Base-by-base conservation (phyloP, 176 grass and related monocot genomes). In the Zoysia pacifica region DNA sequence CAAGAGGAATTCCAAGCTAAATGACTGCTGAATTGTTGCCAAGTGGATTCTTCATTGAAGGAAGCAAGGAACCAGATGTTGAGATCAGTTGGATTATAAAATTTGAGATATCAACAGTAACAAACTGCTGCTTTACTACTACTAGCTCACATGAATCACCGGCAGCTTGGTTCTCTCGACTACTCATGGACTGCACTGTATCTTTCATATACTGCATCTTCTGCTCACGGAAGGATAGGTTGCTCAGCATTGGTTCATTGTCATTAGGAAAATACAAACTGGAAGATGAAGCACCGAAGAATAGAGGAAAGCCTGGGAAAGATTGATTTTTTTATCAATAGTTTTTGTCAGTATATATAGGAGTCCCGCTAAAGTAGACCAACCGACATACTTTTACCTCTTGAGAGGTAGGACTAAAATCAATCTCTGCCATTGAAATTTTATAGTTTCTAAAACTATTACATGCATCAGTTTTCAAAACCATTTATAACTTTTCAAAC, bases 41-140 rank as follows among this genome's bases (percentile, higher is more conserved):
- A 67, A 94, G 81, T 18, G 90, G 78, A 59, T 86, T 97, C 77
- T 93, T 97, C 72, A 91, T 97, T 1, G 93, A 93, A 65, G 93
- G 93, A 70, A 97, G 90, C 55, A 97, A 86, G 20, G 86, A 91
- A 52, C 93, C 93, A 60, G 93, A 90, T 39, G 93, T 97, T 10
- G 90, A 93, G 65, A 97, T 91, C 48, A 97, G 84, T 56, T 97
- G 93, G 79, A 97, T 93, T 87, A 97, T 93, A 71, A 97, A 87
- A 65, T 86, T 91, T 77, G 93, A 91, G n/a, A 97, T 79, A 73
- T 97, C 93, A 54, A 88, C 86, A 44, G 86, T 97, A 20, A 86
- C 67, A 20, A 97, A 90, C 53, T 97, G 93, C 77, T 97, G 93
- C 84, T 88, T 91, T 74, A 83, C 84, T 11, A 28, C 28, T 28